These are phyloP conservation scores for Aureococcus anophagefferens DNA, from an alignment of 108 stramenopile species.

Conservation along the genomic window DNA sequence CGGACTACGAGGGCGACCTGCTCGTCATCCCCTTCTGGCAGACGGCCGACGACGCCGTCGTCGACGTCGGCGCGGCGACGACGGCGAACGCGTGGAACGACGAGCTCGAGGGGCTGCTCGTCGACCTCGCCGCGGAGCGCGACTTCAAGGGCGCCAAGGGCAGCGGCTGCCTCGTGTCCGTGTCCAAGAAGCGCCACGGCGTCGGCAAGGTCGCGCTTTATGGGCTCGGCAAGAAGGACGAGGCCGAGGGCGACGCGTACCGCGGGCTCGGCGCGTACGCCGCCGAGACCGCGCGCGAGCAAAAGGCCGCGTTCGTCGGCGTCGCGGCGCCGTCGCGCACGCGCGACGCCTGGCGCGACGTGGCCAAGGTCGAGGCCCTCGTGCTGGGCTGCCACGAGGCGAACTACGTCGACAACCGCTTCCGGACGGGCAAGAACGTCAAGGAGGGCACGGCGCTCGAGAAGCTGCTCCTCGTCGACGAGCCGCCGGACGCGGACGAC, in stretches of 20 bases:
- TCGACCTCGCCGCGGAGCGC: neutral
- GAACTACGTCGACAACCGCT: neutral
- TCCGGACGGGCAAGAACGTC: neutral
- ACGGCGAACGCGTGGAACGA: neutral
- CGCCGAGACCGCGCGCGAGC: neutral
- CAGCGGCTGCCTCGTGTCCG: neutral
- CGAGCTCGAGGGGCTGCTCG: neutral
- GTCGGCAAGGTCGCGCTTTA: neutral
- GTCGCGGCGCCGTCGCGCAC: neutral
- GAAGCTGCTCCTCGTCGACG: slow-evolving; percentile 45
- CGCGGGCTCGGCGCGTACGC: neutral
- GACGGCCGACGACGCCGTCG: neutral
- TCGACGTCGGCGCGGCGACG: neutral
- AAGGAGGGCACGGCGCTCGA: slow-evolving; percentile 29
- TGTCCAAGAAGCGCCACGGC: neutral
- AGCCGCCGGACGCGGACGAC: slow-evolving; percentile 11
- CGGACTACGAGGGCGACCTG: neutral
- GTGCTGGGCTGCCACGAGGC: neutral
- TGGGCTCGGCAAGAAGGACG: neutral
- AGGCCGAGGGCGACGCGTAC: neutral
- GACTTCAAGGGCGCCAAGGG: neutral
- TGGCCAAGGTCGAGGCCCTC: neutral
- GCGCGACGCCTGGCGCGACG: neutral
- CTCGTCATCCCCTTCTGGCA: neutral
- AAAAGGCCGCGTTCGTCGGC: neutral